Evolutionary conservation across 2,329 filamentous ascomycete genomes (phyloP).

Genomic region (Phoma sp.): DNA sequence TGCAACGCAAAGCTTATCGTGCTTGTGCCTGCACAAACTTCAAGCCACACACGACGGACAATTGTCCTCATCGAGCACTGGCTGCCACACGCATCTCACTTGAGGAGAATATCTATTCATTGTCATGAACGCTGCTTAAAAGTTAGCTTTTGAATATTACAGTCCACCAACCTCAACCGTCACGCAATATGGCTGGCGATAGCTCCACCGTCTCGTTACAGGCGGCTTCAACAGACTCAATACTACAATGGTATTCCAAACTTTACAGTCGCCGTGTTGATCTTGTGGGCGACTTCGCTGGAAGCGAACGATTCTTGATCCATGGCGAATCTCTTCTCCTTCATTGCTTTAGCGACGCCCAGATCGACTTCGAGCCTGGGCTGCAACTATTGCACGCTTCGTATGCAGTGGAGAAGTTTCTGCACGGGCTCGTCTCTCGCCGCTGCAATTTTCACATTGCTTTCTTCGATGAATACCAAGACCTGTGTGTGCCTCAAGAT

Average conservation of each 20-base stretch:
- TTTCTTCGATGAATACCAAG: slow-evolving; percentile 67
- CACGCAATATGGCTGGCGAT: slow-evolving; percentile 29
- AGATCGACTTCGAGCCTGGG: slow-evolving; percentile 68
- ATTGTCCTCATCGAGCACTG: slow-evolving; percentile 14
- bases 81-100: slow-evolving; percentile 12
- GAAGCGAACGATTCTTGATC: slow-evolving; percentile 73
- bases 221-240: slow-evolving; percentile 26
- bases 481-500: slow-evolving; percentile 61
- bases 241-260: slow-evolving; percentile 45
- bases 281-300: slow-evolving; percentile 76
- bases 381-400: slow-evolving; percentile 75
- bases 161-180: slow-evolving; percentile 2
- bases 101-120: slow-evolving; percentile 8
- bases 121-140: slow-evolving; percentile 13
- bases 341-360: slow-evolving; percentile 65
- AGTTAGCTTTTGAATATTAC: slow-evolving; percentile 8
- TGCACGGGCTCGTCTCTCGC: slow-evolving; percentile 64
- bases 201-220: slow-evolving; percentile 19
- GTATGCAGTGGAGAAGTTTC: slow-evolving; percentile 70
- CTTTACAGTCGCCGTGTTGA: slow-evolving; percentile 47
- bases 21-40: slow-evolving; percentile 24
- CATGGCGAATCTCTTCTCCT: slow-evolving; percentile 76
- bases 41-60: slow-evolving; percentile 13
- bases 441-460: slow-evolving; percentile 74
- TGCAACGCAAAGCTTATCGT: slow-evolving; percentile 18